Base-by-base conservation (phyloP, 768 basidiomycete genomes). In the Trametes sanguinea region DNA sequence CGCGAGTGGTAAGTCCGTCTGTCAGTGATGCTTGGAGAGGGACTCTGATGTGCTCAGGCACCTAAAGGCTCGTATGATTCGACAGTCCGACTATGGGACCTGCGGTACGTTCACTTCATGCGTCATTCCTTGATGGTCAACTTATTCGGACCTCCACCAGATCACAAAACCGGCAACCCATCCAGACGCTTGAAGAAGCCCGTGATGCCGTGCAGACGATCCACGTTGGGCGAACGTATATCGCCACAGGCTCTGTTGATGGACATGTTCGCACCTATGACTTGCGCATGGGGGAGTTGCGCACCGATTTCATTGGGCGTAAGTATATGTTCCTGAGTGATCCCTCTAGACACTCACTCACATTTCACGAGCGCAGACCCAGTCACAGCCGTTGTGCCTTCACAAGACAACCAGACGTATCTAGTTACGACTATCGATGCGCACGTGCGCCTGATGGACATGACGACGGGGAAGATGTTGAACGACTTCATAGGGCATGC, bases 181-280 rank as follows among this genome's bases (percentile, higher is more conserved):
- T 98, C n/a, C 95, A 98, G 74, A 80, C 87, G 4, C 80, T 97
- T 3, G 90, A 95, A 53, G 94, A 96, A 68, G 90, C 94, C 2
- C 85, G 86, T 30, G 95, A 98, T 68, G 86, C 91, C 1, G 85
- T 98, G 42, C 94, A 95, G 67, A 83, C 88, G 16, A 76, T 98
- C 33, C 80, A 88, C 65, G 81, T 94, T 44, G 85, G 82, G 11
- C 71, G 83, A 27, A 83, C 85, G 27, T 84, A 82, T 54, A 83
- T 98, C 67, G 77, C 88, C 43, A 80, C 92, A 2, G 94, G 94
- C 8, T 94, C 93, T 3, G 89, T 97, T 5, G 97, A 99, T 64
- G 96, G 97, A 2, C 83, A 89, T 71, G 86, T 96, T 46, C 85
- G 97, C 17, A 93, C 92, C 8, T 98, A 98, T 75, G 97, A 99